Base-by-base conservation (phyloP, 768 basidiomycete species). In the Porpolomopsis calyptriformis region DNA sequence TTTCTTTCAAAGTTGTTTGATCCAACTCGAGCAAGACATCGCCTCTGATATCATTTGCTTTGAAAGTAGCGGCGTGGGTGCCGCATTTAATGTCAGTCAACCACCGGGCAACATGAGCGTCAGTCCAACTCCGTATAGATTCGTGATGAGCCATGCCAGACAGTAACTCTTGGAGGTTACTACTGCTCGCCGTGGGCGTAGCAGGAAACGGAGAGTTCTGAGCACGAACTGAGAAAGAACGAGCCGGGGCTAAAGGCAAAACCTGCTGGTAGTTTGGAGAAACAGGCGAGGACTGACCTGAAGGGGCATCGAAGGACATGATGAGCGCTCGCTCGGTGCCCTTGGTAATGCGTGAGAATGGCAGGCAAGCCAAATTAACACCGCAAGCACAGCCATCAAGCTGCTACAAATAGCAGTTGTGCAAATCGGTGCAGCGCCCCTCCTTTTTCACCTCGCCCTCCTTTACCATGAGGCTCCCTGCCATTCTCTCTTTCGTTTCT, bases 21-120 rank as follows among this genome's bases (percentile, higher is more conserved):
- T 98, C 94, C 37, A 98, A 68, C 52, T 99, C 96, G 41, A 97
- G 72, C 14, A 99, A 66, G 18, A 99, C 81, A 58, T 89, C 85
- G 4, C 94, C 92, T 42, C 89, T 68, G 55, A 99, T 94, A 58
- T 99, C 94, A 65, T 94, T 86, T 3, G 74, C 71, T 40, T 71
- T 76, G 68, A 99, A 99, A 0, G 73, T 69, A 6, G 70, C 62
- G 8, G 81, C 77, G 57, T 82, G 83, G 31, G 71, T 69, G 0
- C 66, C 73, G 55, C 90, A 91, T 56, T 78, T 85, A 55, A 85
- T 80, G 14, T 88, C 78, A 0, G 71, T 55, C 26, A 99, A 73
- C 86, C 93, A 99, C 39, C 69, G 68, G 1, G 80, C 73, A 46
- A 88, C 80, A 53, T 85, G 80, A 3, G 55, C 54, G 57, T 89